phyloP scores from a whole-genome alignment of 2,329 filamentous ascomycete species.

The Stachybotrys chlorohalonatus region DNA sequence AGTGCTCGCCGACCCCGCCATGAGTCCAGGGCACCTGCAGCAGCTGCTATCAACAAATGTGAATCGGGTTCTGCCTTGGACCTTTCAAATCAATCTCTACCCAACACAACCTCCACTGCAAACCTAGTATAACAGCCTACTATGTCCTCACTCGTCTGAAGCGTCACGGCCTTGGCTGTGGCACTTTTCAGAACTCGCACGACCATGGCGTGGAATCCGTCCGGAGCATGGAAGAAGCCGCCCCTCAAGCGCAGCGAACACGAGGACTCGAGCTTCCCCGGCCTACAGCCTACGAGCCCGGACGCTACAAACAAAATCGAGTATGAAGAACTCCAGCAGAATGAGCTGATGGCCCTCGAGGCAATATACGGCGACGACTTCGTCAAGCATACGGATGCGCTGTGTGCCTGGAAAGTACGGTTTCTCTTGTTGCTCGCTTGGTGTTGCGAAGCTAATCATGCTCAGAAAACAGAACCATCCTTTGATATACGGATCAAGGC shows the following conservation, averaged over 20 bases:
- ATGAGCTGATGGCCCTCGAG: slow-evolving; percentile 77
- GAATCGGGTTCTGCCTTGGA: too few species aligned
- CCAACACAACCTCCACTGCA: slow-evolving; percentile 5
- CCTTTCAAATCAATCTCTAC: slow-evolving; percentile 5
- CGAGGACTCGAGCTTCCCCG: slow-evolving; percentile 42
- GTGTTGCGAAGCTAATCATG: slow-evolving; percentile 10
- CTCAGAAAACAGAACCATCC: slow-evolving; percentile 66
- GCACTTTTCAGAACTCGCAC: slow-evolving; percentile 24
- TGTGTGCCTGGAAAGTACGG: slow-evolving; percentile 76
- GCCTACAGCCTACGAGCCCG: slow-evolving; percentile 34
- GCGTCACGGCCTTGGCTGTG: slow-evolving; percentile 46
- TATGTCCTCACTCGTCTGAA: slow-evolving; percentile 41
- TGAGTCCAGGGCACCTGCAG: neutral
- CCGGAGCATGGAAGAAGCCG: slow-evolving; percentile 39
- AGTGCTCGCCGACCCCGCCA: neutral
- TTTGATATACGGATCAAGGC: slow-evolving; percentile 76
- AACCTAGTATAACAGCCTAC: slow-evolving; percentile 4
- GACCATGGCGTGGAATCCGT: slow-evolving; percentile 43
- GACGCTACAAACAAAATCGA: slow-evolving; percentile 41
- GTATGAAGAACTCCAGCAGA: slow-evolving; percentile 77
- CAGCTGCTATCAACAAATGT: neutral
- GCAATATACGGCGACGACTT: slow-evolving; percentile 91
- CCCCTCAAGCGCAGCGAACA: slow-evolving; percentile 28
- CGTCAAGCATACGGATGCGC: slow-evolving; percentile 58
- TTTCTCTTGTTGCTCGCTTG: slow-evolving; percentile 8